These are phyloP conservation scores for Diaporthe helianthi DNA, from an alignment of 2,329 filamentous ascomycete genomes.

Conservation along the genomic window DNA sequence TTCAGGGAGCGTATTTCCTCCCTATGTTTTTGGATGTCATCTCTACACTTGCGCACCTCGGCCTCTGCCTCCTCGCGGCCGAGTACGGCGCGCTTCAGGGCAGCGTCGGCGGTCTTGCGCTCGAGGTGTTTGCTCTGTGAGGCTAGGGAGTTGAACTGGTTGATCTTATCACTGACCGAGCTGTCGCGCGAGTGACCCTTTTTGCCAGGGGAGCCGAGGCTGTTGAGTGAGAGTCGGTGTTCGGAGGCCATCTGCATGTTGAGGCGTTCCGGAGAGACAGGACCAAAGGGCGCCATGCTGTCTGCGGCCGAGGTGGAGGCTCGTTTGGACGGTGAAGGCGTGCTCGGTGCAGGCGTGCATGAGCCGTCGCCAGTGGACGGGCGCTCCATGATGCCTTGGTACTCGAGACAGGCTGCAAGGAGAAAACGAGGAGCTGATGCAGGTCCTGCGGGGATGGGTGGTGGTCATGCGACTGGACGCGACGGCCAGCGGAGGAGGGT, in stretches of 20 bases:
- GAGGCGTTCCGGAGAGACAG: conserved; percentile 68
- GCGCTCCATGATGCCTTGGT: conserved; percentile 28
- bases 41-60: conserved; percentile 67
- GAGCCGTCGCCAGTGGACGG: conserved; percentile 25
- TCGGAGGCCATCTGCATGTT: conserved; percentile 56
- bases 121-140: conserved; percentile 65
- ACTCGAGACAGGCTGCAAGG: background rate
- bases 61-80: conserved; percentile 75
- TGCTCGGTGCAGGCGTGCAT: conserved; percentile 29
- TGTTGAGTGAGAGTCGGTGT: conserved; percentile 29
- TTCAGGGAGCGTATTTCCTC: conserved; percentile 65
- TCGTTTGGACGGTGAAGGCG: conserved; percentile 27
- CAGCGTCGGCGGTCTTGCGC: conserved; percentile 70
- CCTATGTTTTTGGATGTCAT: conserved; percentile 66
- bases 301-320: conserved; percentile 20
- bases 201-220: conserved; percentile 46
- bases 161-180: conserved; percentile 71
- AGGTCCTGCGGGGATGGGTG: background rate
- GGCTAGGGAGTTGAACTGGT: conserved; percentile 75
- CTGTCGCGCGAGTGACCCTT: conserved; percentile 59
- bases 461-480: background rate
- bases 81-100: conserved; percentile 70
- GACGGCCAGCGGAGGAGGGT: background rate
- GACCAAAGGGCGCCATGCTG: conserved; percentile 57
- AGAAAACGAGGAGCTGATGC: background rate